These are phyloP conservation scores for Auriscalpium vulgare DNA, from an alignment of 768 basidiomycete species.

Conservation along the genomic window DNA sequence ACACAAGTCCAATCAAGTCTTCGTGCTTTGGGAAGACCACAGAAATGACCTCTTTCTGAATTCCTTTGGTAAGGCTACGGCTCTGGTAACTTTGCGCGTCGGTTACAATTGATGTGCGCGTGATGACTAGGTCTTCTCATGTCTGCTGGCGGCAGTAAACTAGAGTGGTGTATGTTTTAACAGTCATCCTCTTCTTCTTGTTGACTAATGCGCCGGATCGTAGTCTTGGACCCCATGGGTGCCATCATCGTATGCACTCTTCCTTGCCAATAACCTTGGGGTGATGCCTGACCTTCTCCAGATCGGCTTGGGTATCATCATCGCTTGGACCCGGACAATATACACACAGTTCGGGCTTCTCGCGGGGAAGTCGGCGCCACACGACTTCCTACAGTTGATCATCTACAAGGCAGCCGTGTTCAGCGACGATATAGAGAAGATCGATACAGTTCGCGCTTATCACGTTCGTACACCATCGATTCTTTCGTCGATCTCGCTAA, in stretches of 20 bases:
- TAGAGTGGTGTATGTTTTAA: constrained; percentile 65
- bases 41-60: constrained; percentile 90
- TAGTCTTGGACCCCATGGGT: constrained; percentile 73
- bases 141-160: constrained; percentile 75
- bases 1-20: constrained; percentile 81
- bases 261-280: neutral
- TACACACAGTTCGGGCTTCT: constrained; percentile 78
- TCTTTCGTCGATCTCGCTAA: neutral
- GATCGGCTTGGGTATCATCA: constrained; percentile 76
- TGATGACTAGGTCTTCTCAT: constrained; percentile 58
- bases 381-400: constrained; percentile 84
- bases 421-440: constrained; percentile 72
- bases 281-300: constrained; percentile 21
- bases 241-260: constrained; percentile 53
- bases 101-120: neutral
- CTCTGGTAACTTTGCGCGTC: too few species aligned
- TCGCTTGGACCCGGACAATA: constrained; percentile 69
- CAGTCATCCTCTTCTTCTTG: constrained; percentile 1
- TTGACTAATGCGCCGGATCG: neutral
- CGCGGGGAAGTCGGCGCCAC: constrained; percentile 87
- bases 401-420: constrained; percentile 92
- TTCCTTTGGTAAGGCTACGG: constrained; percentile 45
- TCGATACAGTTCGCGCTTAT: constrained; percentile 92
- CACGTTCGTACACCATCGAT: constrained; percentile 44
- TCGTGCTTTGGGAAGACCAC: constrained; percentile 95